Evolutionary conservation across 2,329 filamentous ascomycete genomes (phyloP), one percentile per base, ranked within the genome.

Genomic region (Fusarium sp.): DNA sequence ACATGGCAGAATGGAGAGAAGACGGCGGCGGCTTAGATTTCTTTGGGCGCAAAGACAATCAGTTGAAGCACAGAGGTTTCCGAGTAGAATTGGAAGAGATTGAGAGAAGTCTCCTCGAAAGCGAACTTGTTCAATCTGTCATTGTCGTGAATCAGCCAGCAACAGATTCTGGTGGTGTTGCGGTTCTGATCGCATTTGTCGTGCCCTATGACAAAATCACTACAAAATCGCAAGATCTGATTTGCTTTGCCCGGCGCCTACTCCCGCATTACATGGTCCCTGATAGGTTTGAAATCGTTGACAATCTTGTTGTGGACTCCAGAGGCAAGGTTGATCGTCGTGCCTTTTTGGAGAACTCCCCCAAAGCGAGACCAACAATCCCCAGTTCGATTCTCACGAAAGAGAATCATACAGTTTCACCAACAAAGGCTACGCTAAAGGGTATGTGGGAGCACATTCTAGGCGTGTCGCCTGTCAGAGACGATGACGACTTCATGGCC

Each of bases 1-100:
- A 60, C 5, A 8, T 60, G 29, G 57, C 47, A 17, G 47, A 60
- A 29, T 60, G 57, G 57, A 60, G 57, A 18, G 38, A 54, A 44
- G 57, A 60, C 17, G 38, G 29, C 29, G 12, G 22, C 6, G 46
- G 57, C 38, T n/a, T 60, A 4, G 57, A 60, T 11, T 60, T 60
- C 20, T 44, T 60, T 7, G 57, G 57, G 1, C 46, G 57, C 25
- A 60, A 20, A n/a, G 57, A 60, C 22, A 54, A 60, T 18, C 57
- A 60, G 25, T 20, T 60, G 20, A 60, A 60, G 17, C 46, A 41
- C 6, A 14, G 57, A 20, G 31, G 57, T 11, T 60, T 60, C 29
- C 46, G 57, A 22, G 47, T 60, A 3, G 57, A 54, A 22, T 22
- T 60, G 25, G 57, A 60, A 54, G 47, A 60, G 7, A 60, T 60